Base-by-base conservation (phyloP, 75 land plant genomes). In the Larix kaempferi region DNA sequence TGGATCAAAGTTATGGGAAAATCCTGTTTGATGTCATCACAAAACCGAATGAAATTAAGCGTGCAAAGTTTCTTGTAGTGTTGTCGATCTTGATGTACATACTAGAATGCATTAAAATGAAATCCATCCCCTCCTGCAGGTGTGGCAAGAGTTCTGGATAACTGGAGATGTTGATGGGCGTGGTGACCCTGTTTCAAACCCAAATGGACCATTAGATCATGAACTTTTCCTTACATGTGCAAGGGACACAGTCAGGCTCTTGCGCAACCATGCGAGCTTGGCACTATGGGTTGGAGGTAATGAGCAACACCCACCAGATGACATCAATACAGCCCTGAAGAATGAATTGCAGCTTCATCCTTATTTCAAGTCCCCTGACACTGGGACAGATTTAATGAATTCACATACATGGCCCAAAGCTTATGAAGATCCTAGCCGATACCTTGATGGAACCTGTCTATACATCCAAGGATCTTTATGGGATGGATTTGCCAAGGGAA, bases 201-300 rank as follows among this genome's bases (percentile, higher is more conserved):
- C 91, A 59, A 56, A 90, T 83, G 96, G 99, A 77, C 99, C 99
- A 1, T 79, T 94, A 41, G 97, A 96, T 72, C 99, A 96, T 87
- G 78, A 84, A 16, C 91, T 96, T 35, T 96, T 96, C 74, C 74
- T 96, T 76, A 77, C 79, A 2, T 96, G 98, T 88, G 99, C 99
- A 58, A 87, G 84, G 67, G 99, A 96, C 74, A 96, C 99, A 37
- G 82, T 96, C 41, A 96, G 89, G 87, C 92, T 96, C 56, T 78
- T 96, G 6, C 83, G 99, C 57, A 96, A 96, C 77, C 93, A 92
- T 81, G 84, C 98, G 12, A 96, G 99, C 78, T 89, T 96, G 67
- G 99, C 99, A 25, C 88, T 96, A 58, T 96, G 99, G 99, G 97
- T 94, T n/a, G 99, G 99, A 23, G 99, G 99, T 49, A 96, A 96